These are phyloP conservation scores for Clitoria ternatea DNA, from an alignment of 306 rosid species.

Conservation along the genomic window DNA sequence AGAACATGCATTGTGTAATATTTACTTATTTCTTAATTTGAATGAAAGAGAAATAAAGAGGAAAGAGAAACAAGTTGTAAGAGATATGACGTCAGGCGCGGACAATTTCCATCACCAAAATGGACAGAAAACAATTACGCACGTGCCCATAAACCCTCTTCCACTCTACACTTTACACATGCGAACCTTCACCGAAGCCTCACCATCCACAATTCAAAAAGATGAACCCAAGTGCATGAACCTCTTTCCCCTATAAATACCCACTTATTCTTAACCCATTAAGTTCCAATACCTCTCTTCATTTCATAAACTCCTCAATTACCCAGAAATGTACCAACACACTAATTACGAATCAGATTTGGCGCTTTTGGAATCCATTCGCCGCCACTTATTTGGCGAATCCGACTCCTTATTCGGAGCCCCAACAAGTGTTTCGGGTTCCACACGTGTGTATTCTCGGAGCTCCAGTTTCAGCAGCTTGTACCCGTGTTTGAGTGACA, in stretches of 20 bases:
- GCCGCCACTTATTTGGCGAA: constrained; percentile 69
- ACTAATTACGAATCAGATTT: constrained; percentile 42
- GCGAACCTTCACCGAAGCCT: constrained; percentile 51
- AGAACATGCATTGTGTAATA: too few relatives aligned
- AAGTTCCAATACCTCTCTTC: constrained; percentile 21
- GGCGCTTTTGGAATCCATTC: constrained; percentile 52
- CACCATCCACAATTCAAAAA: not conserved
- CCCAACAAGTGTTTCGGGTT: constrained; percentile 19
- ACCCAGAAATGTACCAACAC: constrained; percentile 20
- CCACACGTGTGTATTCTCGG: constrained; percentile 43
- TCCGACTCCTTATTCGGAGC: constrained; percentile 29
- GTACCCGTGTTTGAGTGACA: constrained; percentile 60
- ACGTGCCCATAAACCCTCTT: constrained; percentile 44
- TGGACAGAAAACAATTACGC: constrained; percentile 19
- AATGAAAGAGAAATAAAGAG: not conserved
- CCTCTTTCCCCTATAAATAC: constrained; percentile 49
- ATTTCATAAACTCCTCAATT: too few relatives aligned
- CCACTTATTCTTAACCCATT: not conserved
- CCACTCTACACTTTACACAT: constrained; percentile 35
- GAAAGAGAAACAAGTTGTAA: not conserved
- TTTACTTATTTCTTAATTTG: too few relatives aligned
- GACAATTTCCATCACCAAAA: not conserved
- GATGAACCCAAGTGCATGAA: constrained; percentile 44
- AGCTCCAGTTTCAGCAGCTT: constrained; percentile 68
- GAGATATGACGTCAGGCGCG: constrained; percentile 28